phyloP scores from a whole-genome alignment of 148 eudicot genomes.

The Mesembryanthemum crystallinum region DNA sequence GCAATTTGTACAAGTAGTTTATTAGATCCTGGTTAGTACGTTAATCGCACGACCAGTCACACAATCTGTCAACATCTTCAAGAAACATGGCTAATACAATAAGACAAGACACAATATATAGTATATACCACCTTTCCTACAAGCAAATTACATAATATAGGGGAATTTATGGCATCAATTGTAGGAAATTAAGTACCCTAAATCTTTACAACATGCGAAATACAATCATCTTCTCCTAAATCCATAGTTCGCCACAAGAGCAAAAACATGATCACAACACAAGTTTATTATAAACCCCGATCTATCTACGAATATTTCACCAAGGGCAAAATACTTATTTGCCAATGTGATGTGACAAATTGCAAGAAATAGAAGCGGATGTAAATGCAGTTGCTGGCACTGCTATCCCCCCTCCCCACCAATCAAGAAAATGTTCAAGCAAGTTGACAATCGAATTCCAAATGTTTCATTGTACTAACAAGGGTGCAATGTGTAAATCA shows the following conservation, averaged over 20 bases:
- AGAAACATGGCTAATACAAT: too few species aligned
- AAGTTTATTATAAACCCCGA: slow-evolving; percentile 5
- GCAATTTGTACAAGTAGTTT: too few species aligned
- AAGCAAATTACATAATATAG: too few species aligned
- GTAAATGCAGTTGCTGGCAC: slow-evolving; percentile 8
- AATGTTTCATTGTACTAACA: neutral
- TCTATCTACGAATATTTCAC: neutral
- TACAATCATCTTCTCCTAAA: neutral
- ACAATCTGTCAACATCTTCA: too few species aligned
- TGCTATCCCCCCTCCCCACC: neutral
- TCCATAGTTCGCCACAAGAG: neutral
- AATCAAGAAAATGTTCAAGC: neutral
- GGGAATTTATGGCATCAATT: too few species aligned
- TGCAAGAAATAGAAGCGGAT: neutral
- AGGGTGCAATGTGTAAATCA: neutral
- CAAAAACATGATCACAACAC: neutral
- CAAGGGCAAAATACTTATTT: neutral
- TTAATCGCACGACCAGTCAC: too few species aligned
- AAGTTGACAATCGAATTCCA: neutral
- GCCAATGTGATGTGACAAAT: neutral
- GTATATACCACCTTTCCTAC: too few species aligned
- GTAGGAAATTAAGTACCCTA: too few species aligned
- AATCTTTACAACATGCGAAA: neutral
- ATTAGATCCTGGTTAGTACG: too few species aligned
- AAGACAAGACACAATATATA: too few species aligned